phyloP scores from a whole-genome alignment of 108 stramenopile genomes.

The Nitzschia inconspicua region DNA sequence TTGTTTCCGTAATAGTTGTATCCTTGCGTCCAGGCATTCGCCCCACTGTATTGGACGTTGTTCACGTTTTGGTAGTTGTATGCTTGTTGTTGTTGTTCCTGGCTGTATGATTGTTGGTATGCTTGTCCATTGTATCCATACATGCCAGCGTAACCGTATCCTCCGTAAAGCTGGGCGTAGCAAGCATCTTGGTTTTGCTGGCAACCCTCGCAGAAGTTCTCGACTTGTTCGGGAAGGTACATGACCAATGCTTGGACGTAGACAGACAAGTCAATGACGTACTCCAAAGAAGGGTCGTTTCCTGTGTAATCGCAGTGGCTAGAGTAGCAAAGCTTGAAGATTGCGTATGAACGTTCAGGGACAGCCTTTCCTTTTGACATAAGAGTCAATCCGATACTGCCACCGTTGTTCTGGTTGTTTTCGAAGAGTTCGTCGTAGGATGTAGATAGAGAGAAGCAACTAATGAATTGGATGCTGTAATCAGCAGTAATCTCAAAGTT shows the following conservation, averaged over 20 bases:
- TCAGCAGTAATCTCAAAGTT: constrained; percentile 19
- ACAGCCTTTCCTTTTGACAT: constrained; percentile 10
- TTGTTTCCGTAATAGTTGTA: constrained; percentile 14
- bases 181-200: constrained; percentile 35
- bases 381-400: not conserved
- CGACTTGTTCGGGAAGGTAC: constrained; percentile 39
- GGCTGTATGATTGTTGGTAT: not conserved
- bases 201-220: constrained; percentile 48
- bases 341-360: constrained; percentile 34
- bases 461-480: constrained; percentile 32
- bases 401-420: constrained; percentile 12
- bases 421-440: constrained; percentile 25
- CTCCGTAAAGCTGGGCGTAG: not conserved
- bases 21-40: constrained; percentile 1
- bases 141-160: not conserved
- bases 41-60: constrained; percentile 7
- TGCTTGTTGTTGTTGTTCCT: constrained; percentile 1
- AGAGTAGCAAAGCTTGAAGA: constrained; percentile 36
- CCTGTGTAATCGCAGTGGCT: constrained; percentile 5
- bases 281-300: constrained; percentile 2
- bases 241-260: constrained; percentile 33
- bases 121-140: too few relatives aligned
- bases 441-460: constrained; percentile 24
- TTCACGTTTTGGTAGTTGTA: constrained; percentile 9
- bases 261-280: constrained; percentile 44